A percentile compares a stretch with the other conserved stretches of the same genome.
Evolutionary conservation across 2,329 filamentous ascomycete genomes (phyloP).

Genomic region (Fusarium burgessii): DNA sequence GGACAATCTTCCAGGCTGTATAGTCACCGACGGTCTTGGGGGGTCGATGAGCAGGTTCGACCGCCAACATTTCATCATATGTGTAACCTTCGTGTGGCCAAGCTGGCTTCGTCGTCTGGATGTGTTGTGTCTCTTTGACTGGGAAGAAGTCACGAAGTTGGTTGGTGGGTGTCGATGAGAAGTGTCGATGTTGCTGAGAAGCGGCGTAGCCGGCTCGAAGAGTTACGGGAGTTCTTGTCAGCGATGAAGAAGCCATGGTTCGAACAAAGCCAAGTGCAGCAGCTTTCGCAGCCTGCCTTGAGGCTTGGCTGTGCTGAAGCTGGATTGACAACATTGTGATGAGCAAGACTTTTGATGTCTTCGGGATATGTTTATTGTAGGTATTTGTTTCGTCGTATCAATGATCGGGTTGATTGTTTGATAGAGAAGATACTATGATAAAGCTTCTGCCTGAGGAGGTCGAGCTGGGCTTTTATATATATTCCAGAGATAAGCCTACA

Average conservation of each 20-base stretch:
- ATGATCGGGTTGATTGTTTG: conserved; percentile 8
- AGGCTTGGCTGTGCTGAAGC: conserved; percentile 38
- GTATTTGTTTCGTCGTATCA: conserved; percentile 10
- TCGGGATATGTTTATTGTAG: conserved; percentile 6
- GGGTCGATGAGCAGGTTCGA: conserved; percentile 81
- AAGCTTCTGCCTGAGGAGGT: conserved; percentile 30
- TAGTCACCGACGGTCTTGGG: conserved; percentile 80
- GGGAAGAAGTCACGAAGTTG: conserved; percentile 73
- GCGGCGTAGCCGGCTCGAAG: conserved; percentile 30
- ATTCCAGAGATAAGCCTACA: conserved; percentile 9
- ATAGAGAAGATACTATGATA: conserved; percentile 14
- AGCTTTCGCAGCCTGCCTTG: conserved; percentile 44
- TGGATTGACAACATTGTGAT: conserved; percentile 47
- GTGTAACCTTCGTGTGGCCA: conserved; percentile 82
- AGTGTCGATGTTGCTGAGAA: conserved; percentile 47
- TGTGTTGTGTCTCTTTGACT: conserved; percentile 68
- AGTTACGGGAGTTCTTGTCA: conserved; percentile 17
- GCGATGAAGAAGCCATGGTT: conserved; percentile 26
- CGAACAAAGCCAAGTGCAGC: conserved; percentile 40
- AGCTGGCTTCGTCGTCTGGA: conserved; percentile 71
- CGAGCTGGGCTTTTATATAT: conserved; percentile 35
- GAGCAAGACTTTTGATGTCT: conserved; percentile 20
- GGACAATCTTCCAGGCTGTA: conserved; percentile 81
- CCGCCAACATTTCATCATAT: conserved; percentile 79
- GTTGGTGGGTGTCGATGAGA: conserved; percentile 62